Percentiles rank a stretch among this genome's conserved stretches.
These are phyloP conservation scores for Euphorbia neoarborescens DNA, from an alignment of 441 rosid genomes.

Conservation along the genomic window DNA sequence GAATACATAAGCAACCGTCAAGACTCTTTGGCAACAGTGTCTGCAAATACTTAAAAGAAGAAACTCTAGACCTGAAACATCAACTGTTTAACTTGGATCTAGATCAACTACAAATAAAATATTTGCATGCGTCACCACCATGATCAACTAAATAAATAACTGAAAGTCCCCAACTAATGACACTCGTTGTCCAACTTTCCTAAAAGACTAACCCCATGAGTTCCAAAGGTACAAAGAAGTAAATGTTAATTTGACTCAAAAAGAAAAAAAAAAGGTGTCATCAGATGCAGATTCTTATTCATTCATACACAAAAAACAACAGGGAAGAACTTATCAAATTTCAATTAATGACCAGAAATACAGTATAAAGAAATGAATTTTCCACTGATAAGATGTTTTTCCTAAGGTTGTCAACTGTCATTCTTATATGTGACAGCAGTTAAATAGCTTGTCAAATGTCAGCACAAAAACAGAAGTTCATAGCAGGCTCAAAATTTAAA, in stretches of 20 bases:
- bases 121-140: neutral
- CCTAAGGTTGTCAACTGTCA: neutral
- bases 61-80: neutral
- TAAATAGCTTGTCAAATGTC: neutral
- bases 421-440: neutral
- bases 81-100: neutral
- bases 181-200: neutral
- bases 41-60: neutral
- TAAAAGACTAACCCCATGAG: neutral
- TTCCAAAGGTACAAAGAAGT: neutral
- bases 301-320: neutral
- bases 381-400: neutral
- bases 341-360: neutral
- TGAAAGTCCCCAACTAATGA: neutral
- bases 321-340: neutral
- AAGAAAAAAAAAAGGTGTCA: neutral
- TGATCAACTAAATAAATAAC: neutral
- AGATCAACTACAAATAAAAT: neutral
- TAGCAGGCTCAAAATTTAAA: neutral
- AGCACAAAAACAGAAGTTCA: neutral
- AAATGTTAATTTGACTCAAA: neutral
- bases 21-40: neutral
- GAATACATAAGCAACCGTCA: neutral
- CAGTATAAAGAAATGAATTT: neutral
- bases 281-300: neutral